Conservation (phyloP, 805 yeast genomes). For the Yarrowia sp. region DNA sequence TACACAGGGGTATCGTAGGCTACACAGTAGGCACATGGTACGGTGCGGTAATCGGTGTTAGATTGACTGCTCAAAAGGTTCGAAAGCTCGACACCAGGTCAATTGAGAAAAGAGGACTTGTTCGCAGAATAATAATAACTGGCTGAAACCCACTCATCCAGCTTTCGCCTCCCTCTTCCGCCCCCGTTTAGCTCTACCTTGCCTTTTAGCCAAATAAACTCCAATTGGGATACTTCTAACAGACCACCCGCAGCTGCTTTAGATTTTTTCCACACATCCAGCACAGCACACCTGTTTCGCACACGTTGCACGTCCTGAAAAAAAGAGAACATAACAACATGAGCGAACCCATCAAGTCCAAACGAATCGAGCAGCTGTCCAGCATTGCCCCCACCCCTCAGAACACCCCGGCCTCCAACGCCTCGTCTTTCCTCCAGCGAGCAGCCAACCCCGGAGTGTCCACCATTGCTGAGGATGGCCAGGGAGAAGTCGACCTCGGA, state of each 20-base stretch:
- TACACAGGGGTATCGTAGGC: not conserved
- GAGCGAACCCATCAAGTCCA: constrained; percentile 88
- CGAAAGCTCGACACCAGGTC: no score
- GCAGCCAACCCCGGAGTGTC: constrained; percentile 56
- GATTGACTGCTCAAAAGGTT: no score
- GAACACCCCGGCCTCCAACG: constrained; percentile 91
- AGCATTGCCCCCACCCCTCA: constrained; percentile 95
- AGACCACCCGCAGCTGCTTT: constrained; percentile 24
- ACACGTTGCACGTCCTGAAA: not conserved
- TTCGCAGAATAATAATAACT: no score
- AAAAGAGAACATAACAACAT: constrained; percentile 50
- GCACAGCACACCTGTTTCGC: constrained; percentile 4
- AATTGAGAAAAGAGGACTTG: no score
- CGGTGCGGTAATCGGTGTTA: no score
- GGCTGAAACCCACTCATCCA: no score
- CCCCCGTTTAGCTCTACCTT: constrained; percentile 19
- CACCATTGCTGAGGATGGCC: constrained; percentile 75
- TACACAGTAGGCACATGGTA: no score
- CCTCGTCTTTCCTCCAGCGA: constrained; percentile 71
- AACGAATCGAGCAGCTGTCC: constrained; percentile 72
- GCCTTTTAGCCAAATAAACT: constrained; percentile 31
- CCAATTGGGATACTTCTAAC: constrained; percentile 23
- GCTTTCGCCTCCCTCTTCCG: constrained; percentile 3
- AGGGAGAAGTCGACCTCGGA: constrained; percentile 46
- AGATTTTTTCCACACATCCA: constrained; percentile 16